Evolutionary conservation across 1,284 basidiomycete genomes (phyloP), one percentile per base, ranked within the genome.

Genomic region (Calocybe gambosa): DNA sequence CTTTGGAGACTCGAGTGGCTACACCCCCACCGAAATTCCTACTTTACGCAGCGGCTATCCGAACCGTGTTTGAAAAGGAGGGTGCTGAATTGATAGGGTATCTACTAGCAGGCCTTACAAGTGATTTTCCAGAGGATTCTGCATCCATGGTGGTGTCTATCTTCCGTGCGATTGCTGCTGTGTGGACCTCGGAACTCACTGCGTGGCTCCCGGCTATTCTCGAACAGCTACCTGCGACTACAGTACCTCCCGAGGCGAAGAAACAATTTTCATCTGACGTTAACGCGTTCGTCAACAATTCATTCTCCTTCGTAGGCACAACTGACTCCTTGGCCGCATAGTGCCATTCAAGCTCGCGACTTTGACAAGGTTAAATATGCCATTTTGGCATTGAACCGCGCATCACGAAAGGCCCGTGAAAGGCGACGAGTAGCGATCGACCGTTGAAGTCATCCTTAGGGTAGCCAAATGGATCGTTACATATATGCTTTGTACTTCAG

Each of bases 71-170:
- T 37, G 74, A 80, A 38, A 81, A 85, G 53, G 85, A 91, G 59
- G 92, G 91, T 4, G 75, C 78, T 47, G 76, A 80, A 52, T 73
- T 97, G 18, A 65, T 87, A n/a, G 75, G 75, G 6, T 77, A 83
- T 51, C 62, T 95, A 20, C 70, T 98, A 36, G 70, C 75, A 21
- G 93, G 94, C 1, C 71, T 97, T 13, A 82, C 93, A 2, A 82
- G 83, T 23, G 83, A 88, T 49, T 98, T 94, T 63, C 89, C 90
- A 2, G 93, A 94, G 57, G 94, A 98, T 51, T 77, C 82, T 1
- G 74, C 85, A 21, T 77, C 86, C 5, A 65, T 74, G 37, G 83
- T 93, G 26, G 79, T 92, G 37, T 82, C 83, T 1, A 82, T 96
- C 52, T 77, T 97, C 59, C 78, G 89, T 28, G 72, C 81, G 23